Conservation (phyloP, 345 rosid genomes). For the Alliaria petiolata region DNA sequence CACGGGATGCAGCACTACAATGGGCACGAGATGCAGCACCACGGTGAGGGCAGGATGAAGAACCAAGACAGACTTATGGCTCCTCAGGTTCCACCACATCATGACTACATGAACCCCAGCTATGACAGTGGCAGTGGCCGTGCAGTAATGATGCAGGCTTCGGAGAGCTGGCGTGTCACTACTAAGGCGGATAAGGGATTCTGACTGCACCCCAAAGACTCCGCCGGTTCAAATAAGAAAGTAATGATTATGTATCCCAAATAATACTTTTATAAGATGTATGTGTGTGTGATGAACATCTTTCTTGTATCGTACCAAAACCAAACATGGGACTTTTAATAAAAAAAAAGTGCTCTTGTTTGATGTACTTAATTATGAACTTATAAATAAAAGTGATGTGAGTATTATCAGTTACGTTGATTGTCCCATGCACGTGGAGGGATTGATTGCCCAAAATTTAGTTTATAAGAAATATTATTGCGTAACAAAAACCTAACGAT, state of each 20-base stretch:
- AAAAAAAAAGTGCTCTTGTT: too few species aligned
- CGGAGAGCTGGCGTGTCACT: constrained; percentile 13
- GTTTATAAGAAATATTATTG: too few species aligned
- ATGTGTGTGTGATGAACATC: constrained; percentile 19
- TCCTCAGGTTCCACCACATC: constrained; percentile 11
- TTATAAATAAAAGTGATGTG: too few species aligned
- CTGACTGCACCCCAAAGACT: background rate
- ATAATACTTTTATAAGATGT: background rate
- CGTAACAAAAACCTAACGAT: too few species aligned
- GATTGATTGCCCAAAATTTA: too few species aligned
- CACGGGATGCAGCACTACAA: background rate
- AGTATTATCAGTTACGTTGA: too few species aligned
- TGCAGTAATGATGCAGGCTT: background rate
- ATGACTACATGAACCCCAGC: constrained; percentile 9
- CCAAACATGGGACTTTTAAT: background rate
- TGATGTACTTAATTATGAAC: too few species aligned
- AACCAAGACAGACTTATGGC: constrained; percentile 17
- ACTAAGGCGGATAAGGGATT: constrained; percentile 17
- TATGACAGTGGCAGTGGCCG: background rate
- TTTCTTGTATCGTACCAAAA: constrained; percentile 20
- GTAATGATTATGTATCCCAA: background rate
- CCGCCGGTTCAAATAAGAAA: too few species aligned
- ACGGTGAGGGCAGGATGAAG: background rate
- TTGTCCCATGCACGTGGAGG: too few species aligned
- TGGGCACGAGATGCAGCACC: background rate